Conservation (phyloP, 345 rosid species). For the Syzygium aromaticum region DNA sequence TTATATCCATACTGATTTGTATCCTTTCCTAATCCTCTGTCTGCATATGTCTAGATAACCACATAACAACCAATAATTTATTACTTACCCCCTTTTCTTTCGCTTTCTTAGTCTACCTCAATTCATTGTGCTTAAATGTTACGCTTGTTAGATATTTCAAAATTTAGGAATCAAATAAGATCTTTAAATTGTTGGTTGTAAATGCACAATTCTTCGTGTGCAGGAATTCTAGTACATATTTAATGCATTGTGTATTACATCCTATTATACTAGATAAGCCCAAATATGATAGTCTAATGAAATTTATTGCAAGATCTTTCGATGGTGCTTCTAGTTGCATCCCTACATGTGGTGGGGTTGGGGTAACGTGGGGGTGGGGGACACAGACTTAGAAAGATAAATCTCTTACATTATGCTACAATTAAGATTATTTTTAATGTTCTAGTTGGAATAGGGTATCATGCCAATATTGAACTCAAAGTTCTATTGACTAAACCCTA, state of each 20-base stretch:
- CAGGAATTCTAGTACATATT: not conserved
- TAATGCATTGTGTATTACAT: not conserved
- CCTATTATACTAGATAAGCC: not conserved
- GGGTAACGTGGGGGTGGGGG: not conserved
- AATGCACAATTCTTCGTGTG: not conserved
- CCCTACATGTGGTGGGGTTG: not conserved
- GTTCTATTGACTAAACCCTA: not conserved
- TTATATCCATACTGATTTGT: not conserved
- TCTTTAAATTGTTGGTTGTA: not conserved
- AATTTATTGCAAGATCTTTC: not conserved
- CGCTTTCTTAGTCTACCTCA: not conserved
- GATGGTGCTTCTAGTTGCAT: not conserved
- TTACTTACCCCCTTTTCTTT: not conserved
- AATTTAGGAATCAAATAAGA: not conserved
- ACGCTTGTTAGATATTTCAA: not conserved
- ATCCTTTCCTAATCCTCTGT: not conserved
- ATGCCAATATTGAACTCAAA: not conserved
- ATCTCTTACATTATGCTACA: not conserved
- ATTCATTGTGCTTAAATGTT: not conserved
- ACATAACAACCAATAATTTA: not conserved
- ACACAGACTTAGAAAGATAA: not conserved
- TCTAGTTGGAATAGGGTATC: not conserved
- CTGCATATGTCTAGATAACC: not conserved
- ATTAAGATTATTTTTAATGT: not conserved
- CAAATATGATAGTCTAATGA: not conserved